Conservation (phyloP, 192 early-diverging fungal species). For the Spinellus fusiger region DNA sequence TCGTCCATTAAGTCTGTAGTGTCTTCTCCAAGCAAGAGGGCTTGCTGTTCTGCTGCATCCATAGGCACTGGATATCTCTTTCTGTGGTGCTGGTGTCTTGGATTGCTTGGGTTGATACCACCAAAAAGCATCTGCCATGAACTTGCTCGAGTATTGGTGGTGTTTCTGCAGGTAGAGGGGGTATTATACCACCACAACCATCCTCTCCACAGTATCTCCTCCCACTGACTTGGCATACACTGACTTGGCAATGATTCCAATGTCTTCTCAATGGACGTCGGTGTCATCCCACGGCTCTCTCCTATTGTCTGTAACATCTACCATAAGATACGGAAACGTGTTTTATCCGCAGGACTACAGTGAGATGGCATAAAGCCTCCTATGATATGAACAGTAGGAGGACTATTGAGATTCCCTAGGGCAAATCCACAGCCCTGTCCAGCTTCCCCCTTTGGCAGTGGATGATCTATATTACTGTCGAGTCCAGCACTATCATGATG, state of each 20-base stretch:
- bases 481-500: too few relatives aligned
- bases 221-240: slow-evolving; percentile 32
- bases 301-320: slow-evolving; percentile 11
- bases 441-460: too few relatives aligned
- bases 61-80: not conserved
- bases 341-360: slow-evolving; percentile 28
- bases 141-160: too few relatives aligned
- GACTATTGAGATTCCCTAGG: not conserved
- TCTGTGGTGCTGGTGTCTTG: not conserved
- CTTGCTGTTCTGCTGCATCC: slow-evolving; percentile 15
- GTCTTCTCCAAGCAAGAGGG: slow-evolving; percentile 8
- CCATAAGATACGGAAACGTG: slow-evolving; percentile 36
- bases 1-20: not conserved
- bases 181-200: slow-evolving; percentile 45
- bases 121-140: slow-evolving; percentile 21
- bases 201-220: slow-evolving; percentile 38
- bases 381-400: not conserved
- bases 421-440: not conserved
- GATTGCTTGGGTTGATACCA: slow-evolving; percentile 14
- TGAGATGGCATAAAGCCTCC: not conserved
- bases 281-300: not conserved
- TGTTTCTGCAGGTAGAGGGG: slow-evolving; percentile 19
- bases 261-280: too few relatives aligned
- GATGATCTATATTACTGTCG: too few relatives aligned
- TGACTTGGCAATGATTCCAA: too few relatives aligned